These are phyloP conservation scores for Trichomonas tenax DNA, from an alignment of 208 protist genomes.

Conservation along the genomic window DNA sequence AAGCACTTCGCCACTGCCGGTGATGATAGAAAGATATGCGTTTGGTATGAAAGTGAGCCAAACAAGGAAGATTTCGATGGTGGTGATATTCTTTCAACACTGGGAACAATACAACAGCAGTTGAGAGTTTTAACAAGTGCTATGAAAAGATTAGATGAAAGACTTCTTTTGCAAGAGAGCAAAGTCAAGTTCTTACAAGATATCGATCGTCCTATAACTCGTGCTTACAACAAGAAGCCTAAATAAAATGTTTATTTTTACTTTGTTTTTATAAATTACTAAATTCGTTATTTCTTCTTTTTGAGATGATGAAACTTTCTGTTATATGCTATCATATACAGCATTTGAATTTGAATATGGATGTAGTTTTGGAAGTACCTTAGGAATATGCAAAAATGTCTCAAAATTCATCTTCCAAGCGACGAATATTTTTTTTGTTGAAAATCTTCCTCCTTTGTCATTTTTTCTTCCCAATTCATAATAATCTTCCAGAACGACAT, in stretches of 20 bases:
- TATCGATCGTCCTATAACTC: background rate
- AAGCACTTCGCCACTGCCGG: background rate
- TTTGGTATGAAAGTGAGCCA: background rate
- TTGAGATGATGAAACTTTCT: too few species aligned
- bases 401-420: too few species aligned
- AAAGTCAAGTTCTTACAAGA: background rate
- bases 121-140: background rate
- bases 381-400: too few species aligned
- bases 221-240: background rate
- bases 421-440: too few species aligned
- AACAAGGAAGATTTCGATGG: background rate
- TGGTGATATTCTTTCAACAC: background rate
- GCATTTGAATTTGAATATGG: too few species aligned
- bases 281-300: too few species aligned
- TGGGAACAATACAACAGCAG: background rate
- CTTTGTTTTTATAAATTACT: background rate
- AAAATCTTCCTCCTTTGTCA: too few species aligned
- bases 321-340: too few species aligned
- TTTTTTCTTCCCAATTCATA: too few species aligned
- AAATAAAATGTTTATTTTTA: background rate
- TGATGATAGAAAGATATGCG: background rate
- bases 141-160: conserved; percentile 1
- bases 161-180: background rate
- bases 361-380: too few species aligned
- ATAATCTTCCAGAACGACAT: too few species aligned